Conservation (phyloP, 805 yeast species). For the Candida sanyiensis region DNA sequence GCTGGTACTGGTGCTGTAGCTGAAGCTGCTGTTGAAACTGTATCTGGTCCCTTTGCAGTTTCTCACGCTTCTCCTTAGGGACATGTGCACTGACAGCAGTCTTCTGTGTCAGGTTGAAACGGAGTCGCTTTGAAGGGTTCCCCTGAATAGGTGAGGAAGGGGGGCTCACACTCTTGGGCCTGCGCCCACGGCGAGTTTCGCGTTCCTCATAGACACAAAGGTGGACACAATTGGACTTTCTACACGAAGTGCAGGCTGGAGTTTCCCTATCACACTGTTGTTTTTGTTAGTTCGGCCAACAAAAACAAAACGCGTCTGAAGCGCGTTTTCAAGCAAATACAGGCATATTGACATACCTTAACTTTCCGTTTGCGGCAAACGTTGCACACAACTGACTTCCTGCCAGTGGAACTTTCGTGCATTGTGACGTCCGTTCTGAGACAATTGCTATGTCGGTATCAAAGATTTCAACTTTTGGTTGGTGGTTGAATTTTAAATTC, state of each 20-base stretch:
- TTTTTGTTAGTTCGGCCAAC: conserved; percentile 3
- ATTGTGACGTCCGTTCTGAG: conserved; percentile 6
- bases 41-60: conserved; percentile 2
- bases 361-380: conserved; percentile 27
- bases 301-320: background rate
- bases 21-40: conserved; percentile 7
- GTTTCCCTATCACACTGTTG: conserved; percentile 25
- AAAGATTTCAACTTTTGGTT: background rate
- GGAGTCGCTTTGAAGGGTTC: background rate
- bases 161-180: conserved; percentile 3
- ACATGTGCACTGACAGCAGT: conserved; percentile 3
- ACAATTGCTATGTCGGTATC: conserved; percentile 1
- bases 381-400: conserved; percentile 27
- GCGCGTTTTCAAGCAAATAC: background rate
- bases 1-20: conserved; percentile 9
- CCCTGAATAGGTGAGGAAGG: conserved; percentile 2
- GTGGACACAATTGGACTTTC: conserved; percentile 22
- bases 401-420: conserved; percentile 13
- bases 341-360: conserved; percentile 18
- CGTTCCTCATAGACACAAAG: conserved; percentile 25
- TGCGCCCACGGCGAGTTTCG: conserved; percentile 8
- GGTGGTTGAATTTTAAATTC: background rate
- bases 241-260: conserved; percentile 25
- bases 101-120: conserved; percentile 5
- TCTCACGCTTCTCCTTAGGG: conserved; percentile 7